Conservation (phyloP, 2,329 filamentous ascomycete genomes). For the Tolypocladium amazonense region DNA sequence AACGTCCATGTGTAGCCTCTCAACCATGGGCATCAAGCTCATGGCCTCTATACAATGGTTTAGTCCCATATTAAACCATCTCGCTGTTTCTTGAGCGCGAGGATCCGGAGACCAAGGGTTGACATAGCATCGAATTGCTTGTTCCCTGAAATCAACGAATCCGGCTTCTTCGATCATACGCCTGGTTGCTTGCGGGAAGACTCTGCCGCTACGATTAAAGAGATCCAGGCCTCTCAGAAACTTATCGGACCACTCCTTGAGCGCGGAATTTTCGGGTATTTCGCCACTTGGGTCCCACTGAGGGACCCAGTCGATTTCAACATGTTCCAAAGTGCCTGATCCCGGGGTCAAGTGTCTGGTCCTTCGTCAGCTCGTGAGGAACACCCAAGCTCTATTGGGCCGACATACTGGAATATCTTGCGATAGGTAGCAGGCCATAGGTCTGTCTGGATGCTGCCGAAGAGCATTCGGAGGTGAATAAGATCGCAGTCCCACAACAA, state of each 20-base stretch:
- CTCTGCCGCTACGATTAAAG: constrained; percentile 54
- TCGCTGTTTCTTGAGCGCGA: constrained; percentile 56
- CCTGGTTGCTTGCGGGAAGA: constrained; percentile 38
- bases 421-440: constrained; percentile 65
- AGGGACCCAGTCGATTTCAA: constrained; percentile 78
- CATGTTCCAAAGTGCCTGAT: constrained; percentile 69
- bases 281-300: constrained; percentile 61
- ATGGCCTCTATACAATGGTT: constrained; percentile 63
- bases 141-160: constrained; percentile 69
- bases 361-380: neutral
- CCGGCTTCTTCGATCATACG: constrained; percentile 56
- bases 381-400: neutral
- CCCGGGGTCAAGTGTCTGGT: constrained; percentile 65
- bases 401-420: constrained; percentile 39
- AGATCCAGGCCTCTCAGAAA: constrained; percentile 58
- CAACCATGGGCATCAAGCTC: constrained; percentile 62
- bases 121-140: constrained; percentile 57
- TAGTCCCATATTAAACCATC: constrained; percentile 76
- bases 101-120: constrained; percentile 62
- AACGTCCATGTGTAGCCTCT: constrained; percentile 30
- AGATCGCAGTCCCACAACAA: constrained; percentile 55
- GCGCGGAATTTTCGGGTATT: constrained; percentile 42
- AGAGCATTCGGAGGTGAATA: constrained; percentile 71
- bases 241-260: constrained; percentile 59
- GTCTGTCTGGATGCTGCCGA: constrained; percentile 59